Evolutionary conservation across 2,329 filamentous ascomycete species (phyloP).

Genomic region (Verticillium dahliae): DNA sequence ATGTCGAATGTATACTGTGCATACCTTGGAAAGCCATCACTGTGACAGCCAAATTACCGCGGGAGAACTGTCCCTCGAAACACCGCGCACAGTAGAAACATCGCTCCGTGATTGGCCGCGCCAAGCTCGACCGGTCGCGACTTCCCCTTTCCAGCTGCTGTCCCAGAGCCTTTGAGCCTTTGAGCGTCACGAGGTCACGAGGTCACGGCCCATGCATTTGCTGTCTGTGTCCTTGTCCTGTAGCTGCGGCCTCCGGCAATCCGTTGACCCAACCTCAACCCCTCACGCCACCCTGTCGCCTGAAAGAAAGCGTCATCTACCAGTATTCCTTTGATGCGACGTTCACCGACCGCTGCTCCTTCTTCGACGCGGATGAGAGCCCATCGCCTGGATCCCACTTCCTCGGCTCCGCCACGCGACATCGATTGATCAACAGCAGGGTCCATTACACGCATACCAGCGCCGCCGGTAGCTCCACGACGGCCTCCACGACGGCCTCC

Average conservation of each 20-base stretch:
- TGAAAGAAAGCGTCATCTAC: background rate
- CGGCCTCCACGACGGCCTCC: background rate
- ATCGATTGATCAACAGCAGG: background rate
- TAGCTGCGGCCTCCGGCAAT: background rate
- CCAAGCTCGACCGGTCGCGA: background rate
- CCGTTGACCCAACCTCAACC: background rate
- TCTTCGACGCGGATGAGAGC: background rate
- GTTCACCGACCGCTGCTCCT: background rate
- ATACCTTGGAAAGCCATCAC: too few relatives aligned
- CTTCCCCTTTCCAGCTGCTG: background rate
- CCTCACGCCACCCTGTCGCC: too few relatives aligned
- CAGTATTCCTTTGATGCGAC: background rate
- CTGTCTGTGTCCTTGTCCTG: background rate
- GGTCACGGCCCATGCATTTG: background rate
- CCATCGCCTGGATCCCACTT: background rate
- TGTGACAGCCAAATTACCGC: too few relatives aligned
- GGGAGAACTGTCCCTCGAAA: too few relatives aligned
- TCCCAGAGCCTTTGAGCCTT: background rate
- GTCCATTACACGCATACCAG: background rate
- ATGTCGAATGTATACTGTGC: too few relatives aligned
- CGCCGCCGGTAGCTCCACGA: background rate
- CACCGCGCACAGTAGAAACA: background rate
- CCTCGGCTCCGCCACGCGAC: background rate
- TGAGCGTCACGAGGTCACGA: background rate
- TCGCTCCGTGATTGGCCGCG: background rate